These are phyloP conservation scores for Platanthera zijinensis DNA, from an alignment of 106 monocot species.

Conservation along the genomic window DNA sequence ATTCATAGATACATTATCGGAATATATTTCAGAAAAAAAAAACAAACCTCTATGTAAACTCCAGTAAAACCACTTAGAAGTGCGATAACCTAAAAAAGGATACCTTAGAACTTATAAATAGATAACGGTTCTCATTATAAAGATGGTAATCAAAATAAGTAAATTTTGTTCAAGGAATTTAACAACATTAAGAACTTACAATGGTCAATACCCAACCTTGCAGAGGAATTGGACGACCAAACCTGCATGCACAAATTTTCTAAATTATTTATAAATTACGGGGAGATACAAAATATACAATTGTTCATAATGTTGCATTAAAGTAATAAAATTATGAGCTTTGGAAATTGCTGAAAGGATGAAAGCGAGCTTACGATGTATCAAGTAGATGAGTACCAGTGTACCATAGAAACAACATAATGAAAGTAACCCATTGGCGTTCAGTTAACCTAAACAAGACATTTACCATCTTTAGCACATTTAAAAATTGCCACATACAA, in stretches of 20 bases:
- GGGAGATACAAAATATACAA: neutral
- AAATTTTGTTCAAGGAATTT: too few species aligned
- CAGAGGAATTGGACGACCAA: slow-evolving; percentile 34
- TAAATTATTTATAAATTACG: too few species aligned
- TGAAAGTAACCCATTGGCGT: slow-evolving; percentile 89
- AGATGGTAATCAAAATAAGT: too few species aligned
- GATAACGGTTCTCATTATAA: too few species aligned
- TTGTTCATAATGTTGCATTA: too few species aligned
- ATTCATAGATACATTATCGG: neutral
- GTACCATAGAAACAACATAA: slow-evolving; percentile 78
- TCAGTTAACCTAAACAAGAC: slow-evolving; percentile 58
- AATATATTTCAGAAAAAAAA: neutral
- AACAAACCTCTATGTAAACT: slow-evolving; percentile 85
- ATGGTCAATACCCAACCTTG: slow-evolving; percentile 89
- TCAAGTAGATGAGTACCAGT: slow-evolving; percentile 88
- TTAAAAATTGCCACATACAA: too few species aligned
- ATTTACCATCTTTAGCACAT: too few species aligned
- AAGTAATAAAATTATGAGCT: too few species aligned
- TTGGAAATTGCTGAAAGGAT: neutral
- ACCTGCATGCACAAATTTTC: neutral
- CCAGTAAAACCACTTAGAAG: slow-evolving; percentile 95
- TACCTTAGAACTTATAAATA: too few species aligned
- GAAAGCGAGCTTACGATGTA: slow-evolving; percentile 50
- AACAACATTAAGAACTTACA: slow-evolving; percentile 30
- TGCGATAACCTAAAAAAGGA: slow-evolving; percentile 69